Conservation (phyloP, 306 rosid species). For the Inga laurina region DNA sequence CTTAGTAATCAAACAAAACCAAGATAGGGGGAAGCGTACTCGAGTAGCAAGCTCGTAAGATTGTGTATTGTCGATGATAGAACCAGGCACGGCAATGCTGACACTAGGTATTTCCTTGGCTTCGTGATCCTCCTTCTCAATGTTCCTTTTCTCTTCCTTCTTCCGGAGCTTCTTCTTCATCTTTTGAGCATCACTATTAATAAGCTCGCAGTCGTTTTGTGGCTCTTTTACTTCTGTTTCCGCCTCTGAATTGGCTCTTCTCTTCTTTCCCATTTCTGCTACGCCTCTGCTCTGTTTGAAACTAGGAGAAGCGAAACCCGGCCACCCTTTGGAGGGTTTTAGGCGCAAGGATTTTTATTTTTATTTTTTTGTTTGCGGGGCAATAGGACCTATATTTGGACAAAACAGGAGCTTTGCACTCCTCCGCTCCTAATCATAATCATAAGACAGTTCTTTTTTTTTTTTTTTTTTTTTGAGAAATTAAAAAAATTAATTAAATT, state of each 20-base stretch:
- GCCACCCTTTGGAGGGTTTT: conserved; percentile 5
- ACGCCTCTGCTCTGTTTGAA: neutral
- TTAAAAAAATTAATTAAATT: too few relatives aligned
- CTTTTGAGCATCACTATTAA: conserved; percentile 34
- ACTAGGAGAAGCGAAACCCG: neutral
- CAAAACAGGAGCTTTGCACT: neutral
- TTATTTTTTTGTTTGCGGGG: neutral
- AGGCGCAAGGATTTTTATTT: neutral
- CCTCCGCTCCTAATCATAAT: too few relatives aligned
- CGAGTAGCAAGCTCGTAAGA: conserved; percentile 90
- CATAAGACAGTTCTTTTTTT: too few relatives aligned
- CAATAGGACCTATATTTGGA: neutral
- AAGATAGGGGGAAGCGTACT: conserved; percentile 36
- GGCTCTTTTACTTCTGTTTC: conserved; percentile 20
- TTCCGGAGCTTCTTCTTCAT: conserved; percentile 43
- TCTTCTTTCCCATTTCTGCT: conserved; percentile 70
- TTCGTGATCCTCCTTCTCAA: conserved; percentile 24
- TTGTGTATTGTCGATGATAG: conserved; percentile 86
- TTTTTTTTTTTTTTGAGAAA: too few relatives aligned
- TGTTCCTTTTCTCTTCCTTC: conserved; percentile 41
- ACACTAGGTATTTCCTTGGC: conserved; percentile 56
- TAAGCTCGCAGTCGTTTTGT: conserved; percentile 19
- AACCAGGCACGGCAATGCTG: conserved; percentile 82
- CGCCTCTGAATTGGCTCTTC: conserved; percentile 40
- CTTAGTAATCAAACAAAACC: conserved; percentile 2